Evolutionary conservation across 2,329 filamentous ascomycete species (phyloP).

Genomic region (Colletotrichum sansevieriae): DNA sequence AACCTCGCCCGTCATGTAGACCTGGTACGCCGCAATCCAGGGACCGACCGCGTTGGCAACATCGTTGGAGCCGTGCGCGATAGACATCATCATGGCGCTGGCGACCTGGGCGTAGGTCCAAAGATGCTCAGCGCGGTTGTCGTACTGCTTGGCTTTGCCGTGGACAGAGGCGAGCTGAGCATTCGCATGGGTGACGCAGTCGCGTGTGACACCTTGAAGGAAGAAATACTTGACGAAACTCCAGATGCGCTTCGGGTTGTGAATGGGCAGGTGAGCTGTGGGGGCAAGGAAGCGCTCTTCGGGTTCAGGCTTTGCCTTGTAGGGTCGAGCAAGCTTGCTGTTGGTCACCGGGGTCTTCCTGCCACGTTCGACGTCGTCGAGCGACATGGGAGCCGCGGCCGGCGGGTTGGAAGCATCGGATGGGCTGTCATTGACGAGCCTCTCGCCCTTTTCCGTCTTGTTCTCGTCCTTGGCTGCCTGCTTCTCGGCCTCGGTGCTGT

Average conservation of each 20-base stretch:
- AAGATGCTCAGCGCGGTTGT: conserved; percentile 60
- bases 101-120: conserved; percentile 60
- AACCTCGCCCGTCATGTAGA: conserved; percentile 50
- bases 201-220: conserved; percentile 44
- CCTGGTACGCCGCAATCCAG: conserved; percentile 54
- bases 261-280: conserved; percentile 39
- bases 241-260: conserved; percentile 42
- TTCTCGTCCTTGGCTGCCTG: no score
- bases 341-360: conserved; percentile 8
- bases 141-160: conserved; percentile 55
- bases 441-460: conserved; percentile 32
- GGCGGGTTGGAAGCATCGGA: not conserved
- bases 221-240: conserved; percentile 43
- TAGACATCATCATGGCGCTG: conserved; percentile 56
- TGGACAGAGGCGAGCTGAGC: conserved; percentile 44
- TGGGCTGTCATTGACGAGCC: conserved; percentile 15
- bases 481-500: not conserved
- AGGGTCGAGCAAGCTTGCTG: conserved; percentile 49
- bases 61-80: conserved; percentile 60
- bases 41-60: conserved; percentile 57
- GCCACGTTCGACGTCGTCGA: conserved; percentile 52
- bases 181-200: conserved; percentile 45
- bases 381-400: conserved; percentile 6
- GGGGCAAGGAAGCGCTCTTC: conserved; percentile 44
- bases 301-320: conserved; percentile 56